Percentiles rank a stretch among this genome's conserved stretches.
Conservation (phyloP, 768 basidiomycete genomes). For the Omphalotus guepiniiformis region DNA sequence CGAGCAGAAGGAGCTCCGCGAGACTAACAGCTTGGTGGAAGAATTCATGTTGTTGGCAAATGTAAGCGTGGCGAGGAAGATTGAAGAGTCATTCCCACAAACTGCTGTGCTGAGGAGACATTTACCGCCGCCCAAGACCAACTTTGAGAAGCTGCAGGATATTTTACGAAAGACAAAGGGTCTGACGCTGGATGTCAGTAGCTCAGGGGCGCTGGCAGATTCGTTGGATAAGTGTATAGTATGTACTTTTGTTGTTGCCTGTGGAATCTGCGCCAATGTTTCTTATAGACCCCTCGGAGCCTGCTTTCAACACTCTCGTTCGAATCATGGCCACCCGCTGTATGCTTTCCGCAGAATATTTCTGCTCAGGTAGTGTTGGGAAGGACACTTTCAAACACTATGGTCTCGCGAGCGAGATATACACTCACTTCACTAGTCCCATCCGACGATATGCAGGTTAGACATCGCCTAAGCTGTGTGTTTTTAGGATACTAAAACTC, state of each 20-base stretch:
- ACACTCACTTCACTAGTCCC: slow-evolving; percentile 98
- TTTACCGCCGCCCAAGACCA: slow-evolving; percentile 83
- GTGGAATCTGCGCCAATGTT: slow-evolving; percentile 4
- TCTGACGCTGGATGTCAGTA: slow-evolving; percentile 82
- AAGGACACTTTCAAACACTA: slow-evolving; percentile 95
- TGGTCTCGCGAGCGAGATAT: slow-evolving; percentile 94
- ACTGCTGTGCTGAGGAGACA: slow-evolving; percentile 94
- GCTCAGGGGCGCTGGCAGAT: slow-evolving; percentile 82
- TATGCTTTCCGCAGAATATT: slow-evolving; percentile 98
- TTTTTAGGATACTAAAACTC: not conserved
- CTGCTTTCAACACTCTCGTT: slow-evolving; percentile 95
- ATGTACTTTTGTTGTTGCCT: slow-evolving; percentile 22
- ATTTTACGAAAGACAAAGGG: slow-evolving; percentile 84
- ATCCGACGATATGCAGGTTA: slow-evolving; percentile 92
- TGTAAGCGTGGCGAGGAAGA: slow-evolving; percentile 86
- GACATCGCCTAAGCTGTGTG: slow-evolving; percentile 16
- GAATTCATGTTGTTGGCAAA: slow-evolving; percentile 99
- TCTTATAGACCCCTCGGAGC: slow-evolving; percentile 57
- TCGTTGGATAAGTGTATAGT: slow-evolving; percentile 88
- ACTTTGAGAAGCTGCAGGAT: slow-evolving; percentile 95
- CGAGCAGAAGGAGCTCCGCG: slow-evolving; percentile 86
- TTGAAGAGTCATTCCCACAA: slow-evolving; percentile 92
- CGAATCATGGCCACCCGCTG: slow-evolving; percentile 99
- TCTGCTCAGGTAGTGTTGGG: slow-evolving; percentile 91
- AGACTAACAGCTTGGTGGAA: slow-evolving; percentile 96